Conservation (phyloP, 2,329 filamentous ascomycete species). For the Coleophoma eucalyptorum region DNA sequence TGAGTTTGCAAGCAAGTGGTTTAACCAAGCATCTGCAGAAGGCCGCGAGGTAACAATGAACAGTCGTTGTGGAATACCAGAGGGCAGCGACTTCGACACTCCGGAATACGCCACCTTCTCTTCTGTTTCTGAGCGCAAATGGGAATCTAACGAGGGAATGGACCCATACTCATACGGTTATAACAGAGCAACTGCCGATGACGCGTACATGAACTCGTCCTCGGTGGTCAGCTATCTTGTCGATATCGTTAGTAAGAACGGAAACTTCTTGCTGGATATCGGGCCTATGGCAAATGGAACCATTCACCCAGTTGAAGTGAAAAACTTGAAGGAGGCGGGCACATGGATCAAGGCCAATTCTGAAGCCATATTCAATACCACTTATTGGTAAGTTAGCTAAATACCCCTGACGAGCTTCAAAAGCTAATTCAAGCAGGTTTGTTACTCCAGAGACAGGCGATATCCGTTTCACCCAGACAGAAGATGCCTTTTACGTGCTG, state of each 20-base stretch:
- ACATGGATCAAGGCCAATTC: slow-evolving; percentile 48
- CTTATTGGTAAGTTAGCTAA: slow-evolving; percentile 34
- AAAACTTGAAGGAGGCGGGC: slow-evolving; percentile 46
- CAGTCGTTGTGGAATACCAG: slow-evolving; percentile 49
- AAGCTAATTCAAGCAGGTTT: slow-evolving; percentile 25
- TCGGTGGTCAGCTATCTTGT: slow-evolving; percentile 43
- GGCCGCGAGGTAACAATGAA: slow-evolving; percentile 51
- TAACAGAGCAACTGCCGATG: slow-evolving; percentile 47
- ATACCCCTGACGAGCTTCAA: background rate
- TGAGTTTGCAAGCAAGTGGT: slow-evolving; percentile 37
- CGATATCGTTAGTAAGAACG: slow-evolving; percentile 51
- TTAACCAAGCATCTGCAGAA: slow-evolving; percentile 31
- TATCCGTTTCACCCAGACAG: slow-evolving; percentile 47
- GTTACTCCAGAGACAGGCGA: slow-evolving; percentile 38
- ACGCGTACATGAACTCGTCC: slow-evolving; percentile 47
- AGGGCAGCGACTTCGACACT: slow-evolving; percentile 52
- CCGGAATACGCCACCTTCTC: slow-evolving; percentile 52
- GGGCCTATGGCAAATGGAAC: slow-evolving; percentile 52
- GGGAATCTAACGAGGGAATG: slow-evolving; percentile 57
- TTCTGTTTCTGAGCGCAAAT: slow-evolving; percentile 49
- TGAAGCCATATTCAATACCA: slow-evolving; percentile 55
- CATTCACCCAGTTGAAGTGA: slow-evolving; percentile 43
- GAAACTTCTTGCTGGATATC: slow-evolving; percentile 52
- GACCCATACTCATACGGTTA: slow-evolving; percentile 57
- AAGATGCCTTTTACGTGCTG: slow-evolving; percentile 48